Percentiles rank a stretch among this genome's conserved stretches.
Evolutionary conservation across 1,284 basidiomycete species (phyloP).

Genomic region (Mrakiaceae sp.): DNA sequence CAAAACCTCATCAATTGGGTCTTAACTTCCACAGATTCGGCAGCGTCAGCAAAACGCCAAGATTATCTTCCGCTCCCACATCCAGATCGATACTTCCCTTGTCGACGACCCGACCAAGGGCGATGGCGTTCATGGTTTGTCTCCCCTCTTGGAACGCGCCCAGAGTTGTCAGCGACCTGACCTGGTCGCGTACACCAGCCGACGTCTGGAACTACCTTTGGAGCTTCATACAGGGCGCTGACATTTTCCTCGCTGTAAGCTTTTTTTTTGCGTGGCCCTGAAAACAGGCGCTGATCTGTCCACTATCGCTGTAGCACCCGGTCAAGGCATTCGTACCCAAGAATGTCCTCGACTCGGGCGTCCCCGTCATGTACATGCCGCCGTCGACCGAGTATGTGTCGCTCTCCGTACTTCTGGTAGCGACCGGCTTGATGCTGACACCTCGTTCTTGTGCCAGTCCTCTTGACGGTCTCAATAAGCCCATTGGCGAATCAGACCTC

Average conservation of each 20-base stretch:
- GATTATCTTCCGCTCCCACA: conserved; percentile 80
- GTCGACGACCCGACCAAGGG: conserved; percentile 45
- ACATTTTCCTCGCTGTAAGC: conserved; percentile 64
- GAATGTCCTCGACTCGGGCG: conserved; percentile 47
- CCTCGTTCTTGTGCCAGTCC: conserved; percentile 37
- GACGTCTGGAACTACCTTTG: conserved; percentile 83
- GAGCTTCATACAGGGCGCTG: conserved; percentile 72
- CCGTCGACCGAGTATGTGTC: conserved; percentile 29
- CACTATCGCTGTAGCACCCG: conserved; percentile 48
- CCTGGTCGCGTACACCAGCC: no score
- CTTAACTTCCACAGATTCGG: conserved; percentile 41
- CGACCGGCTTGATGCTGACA: background rate
- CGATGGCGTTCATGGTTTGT: background rate
- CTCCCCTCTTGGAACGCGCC: no score
- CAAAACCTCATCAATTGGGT: no score
- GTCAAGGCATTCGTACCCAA: conserved; percentile 79
- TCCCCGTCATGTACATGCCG: conserved; percentile 34
- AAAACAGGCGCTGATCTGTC: background rate
- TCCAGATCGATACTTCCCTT: conserved; percentile 72
- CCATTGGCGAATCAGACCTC: conserved; percentile 27
- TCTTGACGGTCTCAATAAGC: conserved; percentile 76
- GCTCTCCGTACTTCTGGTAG: background rate
- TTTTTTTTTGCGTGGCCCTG: background rate
- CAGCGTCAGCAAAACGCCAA: conserved; percentile 65
- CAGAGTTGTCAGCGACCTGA: no score